Base-by-base conservation (phyloP, 2,329 filamentous ascomycete species). In the Arthrobotrys pseudoclavata region DNA sequence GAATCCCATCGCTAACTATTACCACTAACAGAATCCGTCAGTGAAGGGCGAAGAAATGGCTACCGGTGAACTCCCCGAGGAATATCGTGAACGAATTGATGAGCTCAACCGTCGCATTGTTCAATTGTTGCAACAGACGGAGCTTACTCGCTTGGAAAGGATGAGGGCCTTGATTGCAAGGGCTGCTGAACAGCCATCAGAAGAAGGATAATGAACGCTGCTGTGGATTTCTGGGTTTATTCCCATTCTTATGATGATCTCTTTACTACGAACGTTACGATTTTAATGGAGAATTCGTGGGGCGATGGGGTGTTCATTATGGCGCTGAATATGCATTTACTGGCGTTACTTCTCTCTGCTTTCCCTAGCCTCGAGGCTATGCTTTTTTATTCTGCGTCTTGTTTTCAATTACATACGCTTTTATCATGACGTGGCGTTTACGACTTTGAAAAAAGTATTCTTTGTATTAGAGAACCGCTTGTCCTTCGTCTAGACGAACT, bases 251-350 rank as follows among this genome's bases (percentile, higher is more conserved):
- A 3, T 37, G 20, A 12, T 57, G 7, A 13, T 57, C 22, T n/a
- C n/a, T 40, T 37, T 50, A 24, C 29, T 22, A 4, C 42, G n/a
- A 45, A 45, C 1, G 7, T 4, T 13, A 12, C 22, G 7, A 3
- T 22, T 57, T 57, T 45, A 20, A 22, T 9, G n/a, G 42, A 22
- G 9, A 24, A 18, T 34, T 63, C 24, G n/a, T 63, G 24, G 15
- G 24, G 7, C 18, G 22, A 9, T 24, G 55, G 24, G 9, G 52
- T 57, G 9, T 18, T 57, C 13, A 22, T 37, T 37, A 47, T 29
- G 37, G 22, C 45, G 15, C 29, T 63, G 5, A 24, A 63, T 18
- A 15, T 63, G 60, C 60, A 63, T 63, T 63, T 31, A 9, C 60
- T 5, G 60, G 60, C 57, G 57, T 42, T 45, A 15, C 18, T 45